These are phyloP conservation scores for Ajuga chamaepitys DNA, from an alignment of 257 asterid species.

Conservation along the genomic window DNA sequence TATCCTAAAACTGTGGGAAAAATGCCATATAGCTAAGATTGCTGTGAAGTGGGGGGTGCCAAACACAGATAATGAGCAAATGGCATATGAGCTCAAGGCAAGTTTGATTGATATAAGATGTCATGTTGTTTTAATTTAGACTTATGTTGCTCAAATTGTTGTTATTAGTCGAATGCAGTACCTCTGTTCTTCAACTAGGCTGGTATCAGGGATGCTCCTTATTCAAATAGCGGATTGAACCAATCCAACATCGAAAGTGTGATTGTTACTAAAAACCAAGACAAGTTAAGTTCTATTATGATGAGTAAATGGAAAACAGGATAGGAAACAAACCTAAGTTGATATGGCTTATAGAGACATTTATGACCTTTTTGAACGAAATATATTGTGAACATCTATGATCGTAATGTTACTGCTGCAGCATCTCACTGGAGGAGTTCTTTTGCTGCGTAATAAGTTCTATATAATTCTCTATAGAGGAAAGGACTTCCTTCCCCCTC, in stretches of 20 bases:
- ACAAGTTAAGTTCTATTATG: not conserved
- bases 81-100: constrained; percentile 93
- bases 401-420: constrained; percentile 36
- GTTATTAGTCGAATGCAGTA: not conserved
- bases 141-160: constrained; percentile 2
- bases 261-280: no score
- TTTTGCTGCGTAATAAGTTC: constrained; percentile 80
- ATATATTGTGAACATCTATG: constrained; percentile 8
- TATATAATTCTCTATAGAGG: constrained; percentile 83
- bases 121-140: not conserved
- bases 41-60: constrained; percentile 90
- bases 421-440: constrained; percentile 85
- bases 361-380: not conserved
- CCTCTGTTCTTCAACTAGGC: not conserved
- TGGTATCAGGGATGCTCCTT: not conserved
- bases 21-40: constrained; percentile 88
- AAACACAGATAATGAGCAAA: constrained; percentile 80
- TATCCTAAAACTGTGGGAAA: constrained; percentile 80
- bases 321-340: no score
- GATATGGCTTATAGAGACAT: not conserved
- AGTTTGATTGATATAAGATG: constrained; percentile 14
- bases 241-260: not conserved
- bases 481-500: constrained; percentile 78
- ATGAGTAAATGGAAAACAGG: not conserved
- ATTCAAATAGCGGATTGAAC: not conserved